Evolutionary conservation across 2,329 filamentous ascomycete species (phyloP).

Genomic region (Balansia obtecta): DNA sequence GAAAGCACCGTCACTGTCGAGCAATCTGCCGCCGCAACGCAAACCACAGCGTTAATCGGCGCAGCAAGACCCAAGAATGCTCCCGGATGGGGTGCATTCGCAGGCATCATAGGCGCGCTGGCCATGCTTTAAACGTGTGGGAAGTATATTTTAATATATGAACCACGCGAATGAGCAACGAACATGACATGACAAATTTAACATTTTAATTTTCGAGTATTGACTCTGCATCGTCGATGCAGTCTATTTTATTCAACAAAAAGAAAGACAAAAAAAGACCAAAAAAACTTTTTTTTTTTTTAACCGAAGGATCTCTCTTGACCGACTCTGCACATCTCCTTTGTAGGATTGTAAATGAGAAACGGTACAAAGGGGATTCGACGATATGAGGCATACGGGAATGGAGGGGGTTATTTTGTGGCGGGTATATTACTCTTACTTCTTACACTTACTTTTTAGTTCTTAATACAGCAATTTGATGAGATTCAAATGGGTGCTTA

Average conservation of each 20-base stretch:
- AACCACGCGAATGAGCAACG: not conserved
- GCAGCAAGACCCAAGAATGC: constrained; percentile 15
- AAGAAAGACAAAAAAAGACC: too few species aligned
- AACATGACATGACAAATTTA: not conserved
- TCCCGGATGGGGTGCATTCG: constrained; percentile 20
- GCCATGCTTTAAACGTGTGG: constrained; percentile 8
- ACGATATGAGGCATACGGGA: not conserved
- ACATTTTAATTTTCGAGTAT: not conserved
- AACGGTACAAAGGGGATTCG: not conserved
- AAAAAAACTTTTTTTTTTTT: not conserved
- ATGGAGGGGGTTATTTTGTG: not conserved
- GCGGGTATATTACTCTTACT: too few species aligned
- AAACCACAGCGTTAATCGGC: constrained; percentile 14
- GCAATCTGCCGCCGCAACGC: constrained; percentile 11
- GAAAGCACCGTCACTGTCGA: constrained; percentile 24
- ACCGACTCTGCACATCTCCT: not conserved
- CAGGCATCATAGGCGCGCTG: constrained; percentile 7
- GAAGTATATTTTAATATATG: too few species aligned
- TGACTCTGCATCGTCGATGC: not conserved
- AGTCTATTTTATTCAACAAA: too few species aligned
- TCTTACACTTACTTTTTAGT: not conserved
- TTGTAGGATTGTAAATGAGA: not conserved
- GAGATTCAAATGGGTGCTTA: too few species aligned
- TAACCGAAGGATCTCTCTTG: not conserved
- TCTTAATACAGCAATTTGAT: not conserved